A percentile compares a stretch with the other conserved stretches of the same genome.
These are phyloP conservation scores for Coemansia guatemalensis DNA, from an alignment of 192 early-diverging fungal species.

Conservation along the genomic window DNA sequence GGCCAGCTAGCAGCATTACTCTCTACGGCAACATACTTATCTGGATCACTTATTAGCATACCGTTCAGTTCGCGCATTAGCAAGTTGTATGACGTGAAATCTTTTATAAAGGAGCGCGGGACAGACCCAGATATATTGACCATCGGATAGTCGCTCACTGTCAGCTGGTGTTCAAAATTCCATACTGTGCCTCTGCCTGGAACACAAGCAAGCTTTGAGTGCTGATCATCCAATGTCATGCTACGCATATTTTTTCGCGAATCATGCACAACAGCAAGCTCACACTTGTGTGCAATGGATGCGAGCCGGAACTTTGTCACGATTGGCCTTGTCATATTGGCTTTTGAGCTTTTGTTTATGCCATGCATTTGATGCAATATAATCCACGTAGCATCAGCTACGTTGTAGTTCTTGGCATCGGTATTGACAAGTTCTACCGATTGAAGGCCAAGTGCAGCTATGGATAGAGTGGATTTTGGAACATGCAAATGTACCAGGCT, in stretches of 20 bases:
- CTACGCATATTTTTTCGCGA: background rate
- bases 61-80: slow-evolving; percentile 97
- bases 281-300: slow-evolving; percentile 67
- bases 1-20: slow-evolving; percentile 87
- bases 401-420: background rate
- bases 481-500: slow-evolving; percentile 67
- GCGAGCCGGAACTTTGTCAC: slow-evolving; percentile 75
- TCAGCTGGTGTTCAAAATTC: slow-evolving; percentile 86
- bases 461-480: slow-evolving; percentile 72
- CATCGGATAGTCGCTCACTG: slow-evolving; percentile 63
- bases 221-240: background rate
- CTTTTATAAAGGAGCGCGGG: slow-evolving; percentile 62
- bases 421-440: background rate
- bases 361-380: background rate
- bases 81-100: slow-evolving; percentile 83
- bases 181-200: slow-evolving; percentile 63
- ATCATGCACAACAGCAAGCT: slow-evolving; percentile 20
- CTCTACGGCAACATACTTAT: slow-evolving; percentile 76
- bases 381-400: background rate
- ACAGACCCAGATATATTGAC: slow-evolving; percentile 55
- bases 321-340: slow-evolving; percentile 47
- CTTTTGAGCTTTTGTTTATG: background rate
- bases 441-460: slow-evolving; percentile 22
- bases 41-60: slow-evolving; percentile 83
- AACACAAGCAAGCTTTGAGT: slow-evolving; percentile 41